phyloP scores from a whole-genome alignment of 164 flowering plant species.

The Sextonia rubra region DNA sequence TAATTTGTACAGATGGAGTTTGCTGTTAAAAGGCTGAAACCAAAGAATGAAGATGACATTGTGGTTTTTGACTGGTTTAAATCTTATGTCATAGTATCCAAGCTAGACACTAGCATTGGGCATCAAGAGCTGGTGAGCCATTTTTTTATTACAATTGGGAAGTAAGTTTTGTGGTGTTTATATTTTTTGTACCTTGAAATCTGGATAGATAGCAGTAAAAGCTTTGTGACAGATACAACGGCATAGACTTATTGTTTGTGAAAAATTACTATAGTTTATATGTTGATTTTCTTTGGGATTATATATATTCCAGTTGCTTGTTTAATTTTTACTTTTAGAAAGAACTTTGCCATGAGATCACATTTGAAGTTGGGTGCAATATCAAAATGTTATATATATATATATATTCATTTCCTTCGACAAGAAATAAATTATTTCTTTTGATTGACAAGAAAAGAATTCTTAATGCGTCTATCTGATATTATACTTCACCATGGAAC shows the following conservation, averaged over 20 bases:
- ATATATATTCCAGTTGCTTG: background rate
- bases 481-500: too few relatives aligned
- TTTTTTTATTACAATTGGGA: background rate
- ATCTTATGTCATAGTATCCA: slow-evolving; percentile 53
- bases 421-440: too few relatives aligned
- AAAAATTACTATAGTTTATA: background rate
- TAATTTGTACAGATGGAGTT: slow-evolving; percentile 46
- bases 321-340: too few relatives aligned
- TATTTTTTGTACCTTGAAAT: slow-evolving; percentile 1
- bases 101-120: slow-evolving; percentile 68
- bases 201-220: background rate
- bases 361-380: background rate
- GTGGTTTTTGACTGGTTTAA: slow-evolving; percentile 83
- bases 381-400: too few relatives aligned
- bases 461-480: too few relatives aligned
- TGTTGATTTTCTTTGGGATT: background rate
- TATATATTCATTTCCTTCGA: too few relatives aligned
- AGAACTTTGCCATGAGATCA: background rate
- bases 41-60: slow-evolving; percentile 38
- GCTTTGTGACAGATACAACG: background rate
- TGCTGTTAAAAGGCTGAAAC: slow-evolving; percentile 53
- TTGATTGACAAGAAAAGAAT: too few relatives aligned
- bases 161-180: background rate
- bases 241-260: background rate
- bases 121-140: slow-evolving; percentile 88